Conservation (phyloP, 805 yeast species). For the Saturnispora dispora region DNA sequence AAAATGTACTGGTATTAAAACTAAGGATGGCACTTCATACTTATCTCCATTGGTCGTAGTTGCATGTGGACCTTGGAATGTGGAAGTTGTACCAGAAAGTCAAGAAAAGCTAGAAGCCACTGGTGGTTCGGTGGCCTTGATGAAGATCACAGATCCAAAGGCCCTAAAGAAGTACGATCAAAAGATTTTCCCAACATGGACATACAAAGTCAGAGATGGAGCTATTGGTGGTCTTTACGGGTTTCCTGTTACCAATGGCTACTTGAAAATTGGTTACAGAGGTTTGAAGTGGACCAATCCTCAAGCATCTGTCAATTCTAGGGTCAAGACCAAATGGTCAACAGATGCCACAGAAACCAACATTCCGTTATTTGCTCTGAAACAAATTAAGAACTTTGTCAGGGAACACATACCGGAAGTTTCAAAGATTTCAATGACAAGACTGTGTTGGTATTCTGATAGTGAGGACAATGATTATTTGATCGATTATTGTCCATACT, state of each 20-base stretch:
- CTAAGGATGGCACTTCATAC: conserved; percentile 19
- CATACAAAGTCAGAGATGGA: conserved; percentile 24
- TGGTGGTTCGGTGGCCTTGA: conserved; percentile 24
- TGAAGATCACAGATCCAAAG: conserved; percentile 17
- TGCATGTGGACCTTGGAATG: conserved; percentile 25
- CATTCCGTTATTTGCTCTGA: conserved; percentile 23
- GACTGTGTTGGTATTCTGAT: conserved; percentile 31
- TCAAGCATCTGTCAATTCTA: conserved; percentile 15
- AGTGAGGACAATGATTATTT: conserved; percentile 29
- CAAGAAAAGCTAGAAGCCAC: conserved; percentile 23
- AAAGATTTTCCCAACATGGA: conserved; percentile 23
- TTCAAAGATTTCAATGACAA: conserved; percentile 16
- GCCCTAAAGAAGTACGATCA: conserved; percentile 18
- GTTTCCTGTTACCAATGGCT: conserved; percentile 23
- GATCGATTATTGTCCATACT: conserved; percentile 28
- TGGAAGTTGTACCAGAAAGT: conserved; percentile 24
- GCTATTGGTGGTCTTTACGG: conserved; percentile 27
- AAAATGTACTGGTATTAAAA: conserved; percentile 20
- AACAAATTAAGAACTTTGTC: conserved; percentile 20
- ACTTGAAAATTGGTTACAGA: conserved; percentile 25
- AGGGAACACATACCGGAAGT: conserved; percentile 23
- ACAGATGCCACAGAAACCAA: conserved; percentile 17
- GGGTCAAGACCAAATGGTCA: conserved; percentile 23
- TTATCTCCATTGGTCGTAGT: conserved; percentile 18
- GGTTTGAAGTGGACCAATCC: conserved; percentile 27